Percentiles rank a stretch among this genome's conserved stretches.
Conservation (phyloP, 2,329 filamentous ascomycete genomes). For the Colletotrichum incanum region DNA sequence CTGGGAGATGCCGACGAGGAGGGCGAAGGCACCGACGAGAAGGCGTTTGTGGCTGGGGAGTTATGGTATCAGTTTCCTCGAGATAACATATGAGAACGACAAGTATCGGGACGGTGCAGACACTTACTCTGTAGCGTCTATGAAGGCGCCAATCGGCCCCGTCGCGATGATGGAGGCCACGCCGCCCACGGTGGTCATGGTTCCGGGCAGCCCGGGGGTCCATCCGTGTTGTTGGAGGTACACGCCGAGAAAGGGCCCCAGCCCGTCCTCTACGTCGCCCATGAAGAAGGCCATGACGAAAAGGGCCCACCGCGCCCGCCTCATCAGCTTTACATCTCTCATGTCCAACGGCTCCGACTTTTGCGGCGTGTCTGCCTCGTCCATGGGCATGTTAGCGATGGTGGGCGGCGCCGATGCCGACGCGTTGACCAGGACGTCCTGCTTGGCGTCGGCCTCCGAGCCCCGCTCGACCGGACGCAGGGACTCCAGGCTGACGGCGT, state of each 20-base stretch:
- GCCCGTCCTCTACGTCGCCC: slow-evolving; percentile 36
- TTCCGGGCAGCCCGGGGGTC: slow-evolving; percentile 32
- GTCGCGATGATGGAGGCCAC: slow-evolving; percentile 33
- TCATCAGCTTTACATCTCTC: slow-evolving; percentile 21
- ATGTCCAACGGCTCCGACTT: not conserved
- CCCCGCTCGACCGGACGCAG: slow-evolving; percentile 13
- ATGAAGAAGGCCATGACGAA: slow-evolving; percentile 37
- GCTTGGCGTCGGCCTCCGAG: slow-evolving; percentile 14
- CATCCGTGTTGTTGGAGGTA: slow-evolving; percentile 36
- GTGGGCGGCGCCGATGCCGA: slow-evolving; percentile 16
- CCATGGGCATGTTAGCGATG: not conserved
- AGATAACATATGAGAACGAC: not conserved
- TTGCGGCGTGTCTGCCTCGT: not conserved
- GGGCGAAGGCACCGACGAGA: slow-evolving; percentile 25
- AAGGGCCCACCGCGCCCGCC: slow-evolving; percentile 32
- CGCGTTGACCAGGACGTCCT: not conserved
- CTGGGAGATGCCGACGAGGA: slow-evolving; percentile 32
- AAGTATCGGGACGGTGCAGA: not conserved
- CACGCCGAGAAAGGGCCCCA: slow-evolving; percentile 35
- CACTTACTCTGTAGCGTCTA: slow-evolving; percentile 38
- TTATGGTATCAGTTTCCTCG: slow-evolving; percentile 1
- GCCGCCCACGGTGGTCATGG: slow-evolving; percentile 22
- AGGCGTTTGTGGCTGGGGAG: slow-evolving; percentile 22
- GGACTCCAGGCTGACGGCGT: slow-evolving; percentile 29
- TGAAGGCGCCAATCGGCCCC: slow-evolving; percentile 34